Percentiles rank a stretch among this genome's conserved stretches.
Evolutionary conservation across 148 eudicot species (phyloP).

Genomic region (Spergularia bocconei): DNA sequence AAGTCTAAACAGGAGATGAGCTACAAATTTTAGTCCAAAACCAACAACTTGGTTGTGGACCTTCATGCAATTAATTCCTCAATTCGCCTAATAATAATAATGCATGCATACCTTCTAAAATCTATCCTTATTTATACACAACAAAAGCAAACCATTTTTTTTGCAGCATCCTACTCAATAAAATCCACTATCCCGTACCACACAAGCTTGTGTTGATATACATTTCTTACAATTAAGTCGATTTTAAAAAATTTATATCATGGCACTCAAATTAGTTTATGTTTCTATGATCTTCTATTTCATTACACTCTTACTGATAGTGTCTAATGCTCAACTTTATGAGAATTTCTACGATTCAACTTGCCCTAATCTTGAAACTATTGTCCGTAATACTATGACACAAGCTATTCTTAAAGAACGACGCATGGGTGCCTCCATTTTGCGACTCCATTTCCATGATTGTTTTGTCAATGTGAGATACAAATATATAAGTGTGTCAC

Average conservation of each 20-base stretch:
- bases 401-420: constrained; percentile 28
- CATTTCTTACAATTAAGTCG: too few species aligned
- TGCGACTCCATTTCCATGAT: constrained; percentile 46
- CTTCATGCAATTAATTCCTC: constrained; percentile 18
- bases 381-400: constrained; percentile 31
- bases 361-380: constrained; percentile 33
- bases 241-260: background rate
- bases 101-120: background rate
- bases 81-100: background rate
- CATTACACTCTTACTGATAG: background rate
- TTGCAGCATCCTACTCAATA: background rate
- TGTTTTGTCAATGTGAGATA: constrained; percentile 38
- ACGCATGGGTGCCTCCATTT: constrained; percentile 41
- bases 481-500: too few species aligned
- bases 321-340: constrained; percentile 31
- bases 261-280: constrained; percentile 2
- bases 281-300: background rate
- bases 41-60: constrained; percentile 11
- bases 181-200: too few species aligned
- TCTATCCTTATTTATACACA: background rate
- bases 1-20: constrained; percentile 5
- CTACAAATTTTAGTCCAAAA: too few species aligned
- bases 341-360: constrained; percentile 25
- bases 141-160: background rate
- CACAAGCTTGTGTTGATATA: too few species aligned